Evolutionary conservation across 345 rosid genomes (phyloP).

Genomic region (Eucalyptus pauciflora): DNA sequence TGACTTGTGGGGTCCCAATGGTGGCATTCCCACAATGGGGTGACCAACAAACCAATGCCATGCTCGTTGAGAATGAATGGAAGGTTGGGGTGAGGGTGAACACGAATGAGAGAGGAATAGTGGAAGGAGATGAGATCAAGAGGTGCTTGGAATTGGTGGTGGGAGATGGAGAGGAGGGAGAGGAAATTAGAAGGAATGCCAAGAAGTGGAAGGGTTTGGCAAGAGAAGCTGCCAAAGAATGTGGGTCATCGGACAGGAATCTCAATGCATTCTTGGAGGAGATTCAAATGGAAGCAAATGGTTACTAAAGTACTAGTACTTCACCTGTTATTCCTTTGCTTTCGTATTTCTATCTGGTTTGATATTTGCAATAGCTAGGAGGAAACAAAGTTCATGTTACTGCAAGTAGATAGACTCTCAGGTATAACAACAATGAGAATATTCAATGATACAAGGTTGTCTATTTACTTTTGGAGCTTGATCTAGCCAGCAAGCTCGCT

Average conservation of each 20-base stretch:
- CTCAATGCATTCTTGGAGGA: slow-evolving; percentile 7
- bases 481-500: not conserved
- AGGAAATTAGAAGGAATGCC: slow-evolving; percentile 25
- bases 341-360: not conserved
- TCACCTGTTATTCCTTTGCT: not conserved
- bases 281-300: not conserved
- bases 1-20: slow-evolving; percentile 36
- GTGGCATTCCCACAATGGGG: slow-evolving; percentile 61
- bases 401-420: not conserved
- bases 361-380: not conserved
- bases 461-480: not conserved
- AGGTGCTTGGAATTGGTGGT: slow-evolving; percentile 46
- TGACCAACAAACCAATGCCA: slow-evolving; percentile 54
- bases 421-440: not conserved
- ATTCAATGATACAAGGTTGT: not conserved
- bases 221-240: slow-evolving; percentile 20
- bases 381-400: not conserved
- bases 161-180: slow-evolving; percentile 21
- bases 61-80: slow-evolving; percentile 46
- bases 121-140: slow-evolving; percentile 37
- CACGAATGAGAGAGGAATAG: slow-evolving; percentile 26
- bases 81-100: slow-evolving; percentile 38
- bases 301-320: not conserved
- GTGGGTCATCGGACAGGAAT: slow-evolving; percentile 46
- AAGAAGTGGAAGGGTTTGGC: slow-evolving; percentile 43